A percentile compares a stretch with the other conserved stretches of the same genome.
Conservation (phyloP, 2,329 filamentous ascomycete species). For the Diaporthe australafricana region DNA sequence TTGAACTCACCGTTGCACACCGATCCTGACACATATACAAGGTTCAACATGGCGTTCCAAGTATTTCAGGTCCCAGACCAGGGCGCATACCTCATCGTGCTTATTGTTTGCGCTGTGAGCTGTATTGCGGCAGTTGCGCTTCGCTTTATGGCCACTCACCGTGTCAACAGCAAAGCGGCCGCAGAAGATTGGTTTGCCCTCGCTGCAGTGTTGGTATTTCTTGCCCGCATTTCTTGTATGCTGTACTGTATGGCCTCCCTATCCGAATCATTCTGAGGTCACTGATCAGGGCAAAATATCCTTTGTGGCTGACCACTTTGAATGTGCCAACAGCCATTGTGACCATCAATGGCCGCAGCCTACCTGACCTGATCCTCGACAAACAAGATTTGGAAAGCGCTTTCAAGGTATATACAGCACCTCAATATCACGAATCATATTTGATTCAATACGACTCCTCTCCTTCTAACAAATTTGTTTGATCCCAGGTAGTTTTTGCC, state of each 20-base stretch:
- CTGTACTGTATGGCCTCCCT: neutral
- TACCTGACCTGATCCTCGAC: neutral
- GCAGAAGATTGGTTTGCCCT: slow-evolving; percentile 5
- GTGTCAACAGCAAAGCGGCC: neutral
- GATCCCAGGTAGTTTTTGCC: neutral
- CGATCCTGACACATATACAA: neutral
- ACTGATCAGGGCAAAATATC: rapidly evolving
- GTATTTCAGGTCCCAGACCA: neutral
- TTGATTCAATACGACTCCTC: neutral
- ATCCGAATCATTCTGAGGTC: rapidly evolving
- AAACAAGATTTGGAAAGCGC: neutral
- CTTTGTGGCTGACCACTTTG: neutral
- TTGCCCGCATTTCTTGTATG: neutral
- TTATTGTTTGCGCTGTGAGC: neutral
- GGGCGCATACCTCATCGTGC: neutral
- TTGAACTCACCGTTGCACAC: no score
- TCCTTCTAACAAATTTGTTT: neutral
- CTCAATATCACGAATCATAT: no score
- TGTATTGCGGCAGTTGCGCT: neutral
- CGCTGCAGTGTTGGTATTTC: neutral
- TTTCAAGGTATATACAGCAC: neutral
- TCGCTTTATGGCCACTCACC: slow-evolving; percentile 1
- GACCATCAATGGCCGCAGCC: neutral
- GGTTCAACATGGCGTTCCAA: neutral
- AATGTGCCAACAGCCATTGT: neutral